phyloP scores from a whole-genome alignment of 1,284 basidiomycete species.

The Ustilago hordei region DNA sequence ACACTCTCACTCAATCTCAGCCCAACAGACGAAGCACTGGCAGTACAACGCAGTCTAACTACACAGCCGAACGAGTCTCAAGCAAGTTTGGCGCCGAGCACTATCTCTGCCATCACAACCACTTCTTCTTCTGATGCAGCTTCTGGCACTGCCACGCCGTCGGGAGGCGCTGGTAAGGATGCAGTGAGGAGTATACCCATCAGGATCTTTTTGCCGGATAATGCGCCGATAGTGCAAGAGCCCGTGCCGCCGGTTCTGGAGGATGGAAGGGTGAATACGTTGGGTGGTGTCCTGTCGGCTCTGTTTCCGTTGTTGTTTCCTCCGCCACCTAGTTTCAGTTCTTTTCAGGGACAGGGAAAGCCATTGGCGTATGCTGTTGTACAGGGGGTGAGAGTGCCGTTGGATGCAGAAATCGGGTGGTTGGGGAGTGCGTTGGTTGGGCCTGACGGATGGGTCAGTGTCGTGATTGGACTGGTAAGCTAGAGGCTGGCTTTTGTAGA shows the following conservation, averaged over 20 bases:
- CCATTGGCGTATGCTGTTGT: constrained; percentile 76
- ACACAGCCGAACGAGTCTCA: constrained; percentile 44
- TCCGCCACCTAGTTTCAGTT: constrained; percentile 55
- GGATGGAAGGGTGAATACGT: constrained; percentile 71
- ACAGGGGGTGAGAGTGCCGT: constrained; percentile 87
- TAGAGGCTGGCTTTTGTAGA: neutral
- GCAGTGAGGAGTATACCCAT: constrained; percentile 72
- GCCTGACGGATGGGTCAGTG: constrained; percentile 84
- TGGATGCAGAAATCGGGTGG: constrained; percentile 92
- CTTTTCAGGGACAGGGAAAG: constrained; percentile 45
- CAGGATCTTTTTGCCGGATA: constrained; percentile 84
- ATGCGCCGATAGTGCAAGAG: constrained; percentile 90
- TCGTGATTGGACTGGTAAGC: constrained; percentile 38
- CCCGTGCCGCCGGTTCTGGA: constrained; percentile 77
- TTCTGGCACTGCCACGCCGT: constrained; percentile 15
- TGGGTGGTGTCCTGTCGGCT: constrained; percentile 69
- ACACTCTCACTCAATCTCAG: constrained; percentile 32
- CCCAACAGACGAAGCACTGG: constrained; percentile 15
- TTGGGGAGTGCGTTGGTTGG: constrained; percentile 87
- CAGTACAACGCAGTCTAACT: constrained; percentile 34
- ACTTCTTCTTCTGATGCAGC: constrained; percentile 39
- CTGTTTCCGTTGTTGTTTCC: constrained; percentile 73
- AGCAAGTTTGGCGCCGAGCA: constrained; percentile 42
- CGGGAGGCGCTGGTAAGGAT: constrained; percentile 10
- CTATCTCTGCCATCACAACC: constrained; percentile 38